Percentiles rank a stretch among this genome's conserved stretches.
phyloP scores from a whole-genome alignment of 495 filamentous ascomycete genomes.

The Chaetomium fimeti region DNA sequence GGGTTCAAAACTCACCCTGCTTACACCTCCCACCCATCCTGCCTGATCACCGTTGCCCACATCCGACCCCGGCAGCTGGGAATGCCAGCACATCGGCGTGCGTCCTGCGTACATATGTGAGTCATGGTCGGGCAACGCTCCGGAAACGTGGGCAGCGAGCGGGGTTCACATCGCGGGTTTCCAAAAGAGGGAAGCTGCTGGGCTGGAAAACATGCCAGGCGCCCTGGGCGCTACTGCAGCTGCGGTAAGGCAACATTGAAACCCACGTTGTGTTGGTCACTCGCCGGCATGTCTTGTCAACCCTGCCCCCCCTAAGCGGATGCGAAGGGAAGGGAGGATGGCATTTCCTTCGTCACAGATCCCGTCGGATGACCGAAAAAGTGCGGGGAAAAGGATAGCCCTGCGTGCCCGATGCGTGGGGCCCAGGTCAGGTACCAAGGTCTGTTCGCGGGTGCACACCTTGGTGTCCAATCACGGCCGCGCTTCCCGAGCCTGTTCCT shows the following conservation, averaged over 20 bases:
- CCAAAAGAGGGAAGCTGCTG: not conserved
- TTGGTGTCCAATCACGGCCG: constrained; percentile 14
- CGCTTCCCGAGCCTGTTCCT: constrained; percentile 8
- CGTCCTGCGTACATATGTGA: constrained; percentile 5
- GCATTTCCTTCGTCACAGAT: constrained; percentile 12
- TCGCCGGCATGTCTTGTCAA: constrained; percentile 8
- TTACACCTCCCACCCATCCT: constrained; percentile 4
- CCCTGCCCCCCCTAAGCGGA: not conserved
- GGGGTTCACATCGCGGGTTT: constrained; percentile 12
- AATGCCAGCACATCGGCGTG: constrained; percentile 11
- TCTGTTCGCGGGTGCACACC: not conserved
- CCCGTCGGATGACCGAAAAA: constrained; percentile 14
- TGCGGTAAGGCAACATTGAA: constrained; percentile 8
- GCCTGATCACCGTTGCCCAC: constrained; percentile 15
- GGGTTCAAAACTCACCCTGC: constrained; percentile 6
- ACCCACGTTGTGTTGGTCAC: constrained; percentile 18
- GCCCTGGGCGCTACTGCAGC: constrained; percentile 2
- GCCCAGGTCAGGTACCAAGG: constrained; percentile 5
- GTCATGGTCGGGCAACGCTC: constrained; percentile 13
- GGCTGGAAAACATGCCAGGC: not conserved
- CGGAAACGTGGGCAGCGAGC: constrained; percentile 8
- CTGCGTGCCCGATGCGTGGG: constrained; percentile 24
- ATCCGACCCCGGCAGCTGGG: not conserved
- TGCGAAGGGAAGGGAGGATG: not conserved
- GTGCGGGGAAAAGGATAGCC: constrained; percentile 31